Evolutionary conservation across 371 early-diverging fungal species (phyloP).

Genomic region (Mycotypha africana): DNA sequence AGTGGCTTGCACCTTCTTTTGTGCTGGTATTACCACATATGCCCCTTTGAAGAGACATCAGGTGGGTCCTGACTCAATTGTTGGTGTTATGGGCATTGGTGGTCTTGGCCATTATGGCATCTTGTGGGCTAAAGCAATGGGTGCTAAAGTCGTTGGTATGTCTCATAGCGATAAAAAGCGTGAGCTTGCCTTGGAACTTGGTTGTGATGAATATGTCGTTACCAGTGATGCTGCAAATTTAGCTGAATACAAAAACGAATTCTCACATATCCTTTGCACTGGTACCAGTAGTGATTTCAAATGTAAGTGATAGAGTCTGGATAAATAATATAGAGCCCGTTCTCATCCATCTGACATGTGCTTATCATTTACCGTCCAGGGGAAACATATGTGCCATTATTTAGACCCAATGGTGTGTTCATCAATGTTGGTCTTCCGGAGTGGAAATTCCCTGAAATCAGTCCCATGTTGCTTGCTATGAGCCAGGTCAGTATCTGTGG

Average conservation of each 20-base stretch:
- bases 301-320: slow-evolving; percentile 11
- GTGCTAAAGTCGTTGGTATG: slow-evolving; percentile 55
- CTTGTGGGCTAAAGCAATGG: slow-evolving; percentile 53
- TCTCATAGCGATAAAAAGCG: slow-evolving; percentile 29
- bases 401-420: slow-evolving; percentile 29
- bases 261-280: slow-evolving; percentile 36
- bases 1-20: slow-evolving; percentile 47
- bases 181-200: slow-evolving; percentile 25
- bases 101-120: slow-evolving; percentile 69
- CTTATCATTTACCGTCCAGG: no score
- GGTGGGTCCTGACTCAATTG: slow-evolving; percentile 40
- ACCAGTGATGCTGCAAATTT: slow-evolving; percentile 42
- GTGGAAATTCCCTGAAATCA: slow-evolving; percentile 25
- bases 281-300: slow-evolving; percentile 28
- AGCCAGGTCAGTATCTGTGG: slow-evolving; percentile 52
- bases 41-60: slow-evolving; percentile 49
- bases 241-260: slow-evolving; percentile 36
- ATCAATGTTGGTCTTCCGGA: slow-evolving; percentile 63
- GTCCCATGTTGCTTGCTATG: slow-evolving; percentile 7
- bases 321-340: not conserved
- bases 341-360: slow-evolving; percentile 16
- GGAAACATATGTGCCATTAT: slow-evolving; percentile 26
- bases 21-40: slow-evolving; percentile 58
- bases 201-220: slow-evolving; percentile 28
- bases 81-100: slow-evolving; percentile 54